A percentile compares a stretch with the other conserved stretches of the same genome.
Evolutionary conservation across 305 asterid genomes (phyloP).

Genomic region (Fraxinus latifolia): DNA sequence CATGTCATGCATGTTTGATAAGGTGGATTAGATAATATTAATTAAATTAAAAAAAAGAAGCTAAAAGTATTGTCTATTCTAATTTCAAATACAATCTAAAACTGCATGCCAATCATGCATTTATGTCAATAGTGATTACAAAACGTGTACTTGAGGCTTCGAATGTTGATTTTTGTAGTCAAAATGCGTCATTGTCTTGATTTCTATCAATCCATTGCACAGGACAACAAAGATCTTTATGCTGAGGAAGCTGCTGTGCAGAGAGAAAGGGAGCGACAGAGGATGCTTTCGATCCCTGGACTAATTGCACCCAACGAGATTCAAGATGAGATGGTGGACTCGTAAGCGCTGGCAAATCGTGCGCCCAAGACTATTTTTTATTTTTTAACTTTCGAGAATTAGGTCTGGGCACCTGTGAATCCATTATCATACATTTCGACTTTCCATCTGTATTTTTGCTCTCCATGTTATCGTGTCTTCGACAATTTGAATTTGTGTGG

Average conservation of each 20-base stretch:
- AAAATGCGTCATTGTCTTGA: not conserved
- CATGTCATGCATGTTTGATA: not conserved
- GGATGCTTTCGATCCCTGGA: constrained; percentile 89
- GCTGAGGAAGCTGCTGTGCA: constrained; percentile 96
- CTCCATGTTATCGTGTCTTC: constrained; percentile 22
- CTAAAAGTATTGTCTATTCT: not conserved
- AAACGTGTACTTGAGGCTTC: not conserved
- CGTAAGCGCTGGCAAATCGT: constrained; percentile 32
- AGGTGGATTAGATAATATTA: not conserved
- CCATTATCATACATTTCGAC: constrained; percentile 14
- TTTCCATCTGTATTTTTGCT: constrained; percentile 26
- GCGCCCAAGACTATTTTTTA: constrained; percentile 27
- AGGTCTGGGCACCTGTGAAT: constrained; percentile 29
- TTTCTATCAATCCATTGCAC: constrained; percentile 20
- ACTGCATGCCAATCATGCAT: not conserved
- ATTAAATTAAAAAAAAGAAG: not conserved
- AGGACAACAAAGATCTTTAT: constrained; percentile 96
- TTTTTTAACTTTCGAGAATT: constrained; percentile 17
- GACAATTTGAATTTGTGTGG: constrained; percentile 24
- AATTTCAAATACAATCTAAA: not conserved
- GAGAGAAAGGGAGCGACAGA: constrained; percentile 77
- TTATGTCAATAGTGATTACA: not conserved
- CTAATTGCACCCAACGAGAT: constrained; percentile 90
- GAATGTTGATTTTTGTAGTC: not conserved
- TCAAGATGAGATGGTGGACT: constrained; percentile 87